A percentile compares a stretch with the other conserved stretches of the same genome.
Evolutionary conservation across 2,329 filamentous ascomycete genomes (phyloP).

Genomic region (Amylocarpus encephaloides): DNA sequence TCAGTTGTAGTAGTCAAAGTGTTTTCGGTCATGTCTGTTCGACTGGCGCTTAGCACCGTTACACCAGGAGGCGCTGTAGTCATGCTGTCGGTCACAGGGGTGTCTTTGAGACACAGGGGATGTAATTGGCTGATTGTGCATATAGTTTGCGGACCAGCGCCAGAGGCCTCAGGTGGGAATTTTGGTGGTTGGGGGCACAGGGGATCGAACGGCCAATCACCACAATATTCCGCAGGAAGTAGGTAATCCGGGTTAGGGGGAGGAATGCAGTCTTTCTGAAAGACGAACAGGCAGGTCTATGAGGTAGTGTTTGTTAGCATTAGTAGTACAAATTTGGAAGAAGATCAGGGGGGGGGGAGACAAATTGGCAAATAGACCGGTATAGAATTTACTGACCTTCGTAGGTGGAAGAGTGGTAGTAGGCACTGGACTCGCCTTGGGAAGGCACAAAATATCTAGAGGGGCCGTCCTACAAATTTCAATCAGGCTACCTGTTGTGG

Average conservation of each 20-base stretch:
- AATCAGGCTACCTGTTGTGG: too few relatives aligned
- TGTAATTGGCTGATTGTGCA: neutral
- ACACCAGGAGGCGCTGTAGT: neutral
- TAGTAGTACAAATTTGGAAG: too few relatives aligned
- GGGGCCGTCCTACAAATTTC: too few relatives aligned
- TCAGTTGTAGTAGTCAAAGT: slow-evolving; percentile 3
- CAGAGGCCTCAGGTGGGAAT: neutral
- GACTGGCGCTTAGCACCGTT: neutral
- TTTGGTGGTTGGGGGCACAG: neutral
- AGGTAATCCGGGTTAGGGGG: neutral
- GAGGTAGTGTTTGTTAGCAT: too few relatives aligned
- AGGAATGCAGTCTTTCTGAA: neutral
- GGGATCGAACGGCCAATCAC: neutral
- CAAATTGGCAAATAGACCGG: too few relatives aligned
- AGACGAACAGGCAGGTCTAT: too few relatives aligned
- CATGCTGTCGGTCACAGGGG: neutral
- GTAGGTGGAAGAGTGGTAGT: too few relatives aligned
- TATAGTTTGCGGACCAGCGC: neutral
- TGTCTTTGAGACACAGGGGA: neutral
- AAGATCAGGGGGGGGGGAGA: too few relatives aligned
- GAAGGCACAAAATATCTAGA: too few relatives aligned
- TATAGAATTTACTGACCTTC: too few relatives aligned
- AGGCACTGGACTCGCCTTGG: too few relatives aligned
- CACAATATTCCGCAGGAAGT: neutral
- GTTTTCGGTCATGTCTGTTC: neutral